Evolutionary conservation across 495 filamentous ascomycete genomes (phyloP), one percentile per base, ranked within the genome.

Genomic region (Annulohypoxylon stygium): DNA sequence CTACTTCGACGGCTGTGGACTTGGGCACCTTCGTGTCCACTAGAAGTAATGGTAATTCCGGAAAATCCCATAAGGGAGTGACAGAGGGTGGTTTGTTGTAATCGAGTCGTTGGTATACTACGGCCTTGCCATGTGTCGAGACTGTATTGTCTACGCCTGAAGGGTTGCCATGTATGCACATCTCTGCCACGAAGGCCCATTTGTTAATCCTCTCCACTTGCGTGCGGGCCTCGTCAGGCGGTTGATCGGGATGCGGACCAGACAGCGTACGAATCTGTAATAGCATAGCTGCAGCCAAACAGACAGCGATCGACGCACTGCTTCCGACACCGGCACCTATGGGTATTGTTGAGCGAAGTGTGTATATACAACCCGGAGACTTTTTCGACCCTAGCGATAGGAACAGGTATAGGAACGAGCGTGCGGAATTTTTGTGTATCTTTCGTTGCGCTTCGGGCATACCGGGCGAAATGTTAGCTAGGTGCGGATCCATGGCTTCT

Each of bases 91-190:
- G 92, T 74, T 91, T 91, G 34, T 78, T 83, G 78, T 94, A 95
- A 78, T 97, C 93, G 34, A 81, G 84, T 50, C 96, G 88, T 75
- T 93, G 90, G 83, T 97, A 99, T 34, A 97, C 85, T 2, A 98
- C 94, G 3, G 94, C 96, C 83, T 95, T 97, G 61, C 96, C 96
- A 72, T 93, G 90, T 10, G 93, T 92, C 47, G 95, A 84, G 57
- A 99, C 95, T n/a, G 96, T 98, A 80, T 99, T 99, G 83, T 99
- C 96, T 59, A 99, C 93, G 0, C 96, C 96, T 8, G 93, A 97
- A 4, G 96, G 95, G 78, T 97, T 97, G 26, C 95, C 95, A 80
- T 99, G 96, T 48, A 97, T 98, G 76, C 93, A 95, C 87, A 98
- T 90, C 82, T 99, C 96, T 26, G 93, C 93, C 0, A 98, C 96